These are phyloP conservation scores for Saccharum officinarum DNA, from an alignment of 176 grass and related monocot species.

Conservation along the genomic window DNA sequence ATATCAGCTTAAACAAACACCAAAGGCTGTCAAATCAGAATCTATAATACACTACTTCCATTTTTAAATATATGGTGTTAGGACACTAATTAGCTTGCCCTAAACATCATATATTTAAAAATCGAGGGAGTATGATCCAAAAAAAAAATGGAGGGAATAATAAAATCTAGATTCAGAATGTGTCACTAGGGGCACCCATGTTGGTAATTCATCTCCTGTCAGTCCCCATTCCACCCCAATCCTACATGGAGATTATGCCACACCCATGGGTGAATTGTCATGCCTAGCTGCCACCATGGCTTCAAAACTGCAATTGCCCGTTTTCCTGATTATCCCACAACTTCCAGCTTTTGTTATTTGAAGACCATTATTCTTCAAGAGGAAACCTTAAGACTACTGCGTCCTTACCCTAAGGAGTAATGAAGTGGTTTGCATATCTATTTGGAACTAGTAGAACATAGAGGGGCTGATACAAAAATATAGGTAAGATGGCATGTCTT, in stretches of 20 bases:
- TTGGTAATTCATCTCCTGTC: neutral
- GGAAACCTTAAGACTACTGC: neutral
- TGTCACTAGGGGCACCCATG: neutral
- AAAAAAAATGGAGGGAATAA: neutral
- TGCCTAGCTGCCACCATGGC: neutral
- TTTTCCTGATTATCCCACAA: neutral
- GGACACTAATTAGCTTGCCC: neutral
- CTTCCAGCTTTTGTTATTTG: slow-evolving; percentile 7
- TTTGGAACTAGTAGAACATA: slow-evolving; percentile 10
- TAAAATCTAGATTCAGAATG: neutral
- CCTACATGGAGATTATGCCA: neutral
- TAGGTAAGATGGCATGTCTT: neutral
- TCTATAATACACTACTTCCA: neutral
- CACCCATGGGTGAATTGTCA: neutral
- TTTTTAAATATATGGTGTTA: neutral
- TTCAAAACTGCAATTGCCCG: neutral
- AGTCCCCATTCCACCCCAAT: neutral
- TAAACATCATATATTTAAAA: neutral
- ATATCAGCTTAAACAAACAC: neutral
- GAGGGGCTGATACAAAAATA: slow-evolving; percentile 4
- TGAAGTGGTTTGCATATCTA: slow-evolving; percentile 9
- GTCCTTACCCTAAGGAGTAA: neutral
- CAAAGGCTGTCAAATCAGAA: neutral
- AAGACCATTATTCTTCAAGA: neutral
- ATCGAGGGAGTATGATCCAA: neutral